These are phyloP conservation scores for Petrea volubilis DNA, from an alignment of 257 asterid species.

Conservation along the genomic window DNA sequence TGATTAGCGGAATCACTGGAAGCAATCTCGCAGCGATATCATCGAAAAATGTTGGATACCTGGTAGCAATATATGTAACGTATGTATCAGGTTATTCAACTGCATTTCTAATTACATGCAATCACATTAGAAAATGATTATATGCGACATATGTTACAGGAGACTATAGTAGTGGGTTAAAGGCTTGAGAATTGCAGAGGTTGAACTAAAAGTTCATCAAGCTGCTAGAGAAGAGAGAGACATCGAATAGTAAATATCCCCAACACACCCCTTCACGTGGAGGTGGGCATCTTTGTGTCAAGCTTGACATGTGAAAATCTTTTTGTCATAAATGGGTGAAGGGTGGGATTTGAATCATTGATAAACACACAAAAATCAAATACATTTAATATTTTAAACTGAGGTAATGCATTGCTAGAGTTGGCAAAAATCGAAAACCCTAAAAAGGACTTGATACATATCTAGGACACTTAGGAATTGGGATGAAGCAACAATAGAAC, in stretches of 20 bases:
- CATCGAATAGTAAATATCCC: too few relatives aligned
- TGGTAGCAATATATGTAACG: constrained; percentile 27
- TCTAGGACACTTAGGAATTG: not conserved
- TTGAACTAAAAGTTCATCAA: too few relatives aligned
- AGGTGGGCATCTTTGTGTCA: too few relatives aligned
- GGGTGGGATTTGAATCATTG: too few relatives aligned
- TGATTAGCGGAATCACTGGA: constrained; percentile 86
- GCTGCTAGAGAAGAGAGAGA: too few relatives aligned
- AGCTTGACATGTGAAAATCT: too few relatives aligned
- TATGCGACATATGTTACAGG: not conserved
- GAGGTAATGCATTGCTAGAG: not conserved
- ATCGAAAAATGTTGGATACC: constrained; percentile 96
- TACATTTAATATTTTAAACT: not conserved
- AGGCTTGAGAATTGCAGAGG: not conserved
- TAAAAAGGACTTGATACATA: not conserved
- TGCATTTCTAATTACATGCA: not conserved
- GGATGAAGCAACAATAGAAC: not conserved
- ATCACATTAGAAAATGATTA: constrained; percentile 10
- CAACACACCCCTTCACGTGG: too few relatives aligned
- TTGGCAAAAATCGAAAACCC: not conserved
- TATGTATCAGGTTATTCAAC: constrained; percentile 20
- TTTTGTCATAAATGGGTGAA: too few relatives aligned
- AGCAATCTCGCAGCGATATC: constrained; percentile 95
- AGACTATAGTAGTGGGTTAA: not conserved
- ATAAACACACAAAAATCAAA: too few relatives aligned